Conservation (phyloP, 805 yeast species). For the Yarrowia alimentaria region DNA sequence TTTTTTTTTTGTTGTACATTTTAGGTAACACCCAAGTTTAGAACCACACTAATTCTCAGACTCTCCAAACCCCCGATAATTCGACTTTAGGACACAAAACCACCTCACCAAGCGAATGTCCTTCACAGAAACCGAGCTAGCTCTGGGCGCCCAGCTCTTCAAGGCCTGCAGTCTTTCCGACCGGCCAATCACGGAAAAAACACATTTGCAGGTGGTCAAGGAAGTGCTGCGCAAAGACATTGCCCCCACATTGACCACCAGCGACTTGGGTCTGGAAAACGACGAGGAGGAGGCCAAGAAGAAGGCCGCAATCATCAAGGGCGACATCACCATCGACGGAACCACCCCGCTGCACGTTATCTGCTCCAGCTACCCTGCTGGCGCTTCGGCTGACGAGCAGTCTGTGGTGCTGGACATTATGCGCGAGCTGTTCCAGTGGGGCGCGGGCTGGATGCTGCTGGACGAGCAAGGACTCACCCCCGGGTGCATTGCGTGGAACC, state of each 20-base stretch:
- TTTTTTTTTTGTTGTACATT: too few relatives aligned
- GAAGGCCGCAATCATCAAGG: slow-evolving; percentile 24
- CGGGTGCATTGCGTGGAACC: slow-evolving; percentile 62
- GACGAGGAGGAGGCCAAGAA: slow-evolving; percentile 28
- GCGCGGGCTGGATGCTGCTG: slow-evolving; percentile 87
- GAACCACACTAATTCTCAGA: too few relatives aligned
- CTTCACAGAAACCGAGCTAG: background rate
- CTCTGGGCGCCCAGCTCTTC: slow-evolving; percentile 28
- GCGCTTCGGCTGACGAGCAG: slow-evolving; percentile 47
- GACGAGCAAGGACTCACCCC: slow-evolving; percentile 76
- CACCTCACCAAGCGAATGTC: too few relatives aligned
- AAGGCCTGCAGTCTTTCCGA: slow-evolving; percentile 29
- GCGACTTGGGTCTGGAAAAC: slow-evolving; percentile 53
- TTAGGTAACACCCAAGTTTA: too few relatives aligned
- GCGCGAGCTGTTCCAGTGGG: slow-evolving; percentile 67
- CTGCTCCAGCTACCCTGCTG: slow-evolving; percentile 49
- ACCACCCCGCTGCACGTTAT: slow-evolving; percentile 80
- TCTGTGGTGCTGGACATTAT: slow-evolving; percentile 54
- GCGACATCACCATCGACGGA: slow-evolving; percentile 45
- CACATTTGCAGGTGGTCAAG: slow-evolving; percentile 39
- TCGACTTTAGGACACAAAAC: too few relatives aligned
- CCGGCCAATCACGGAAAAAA: slow-evolving; percentile 29
- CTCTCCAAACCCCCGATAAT: too few relatives aligned
- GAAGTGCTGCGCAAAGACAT: slow-evolving; percentile 59
- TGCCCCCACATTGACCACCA: slow-evolving; percentile 79